Evolutionary conservation across 2,329 filamentous ascomycete species (phyloP), one percentile per base, ranked within the genome.

Genomic region (Gremmenia infestans): DNA sequence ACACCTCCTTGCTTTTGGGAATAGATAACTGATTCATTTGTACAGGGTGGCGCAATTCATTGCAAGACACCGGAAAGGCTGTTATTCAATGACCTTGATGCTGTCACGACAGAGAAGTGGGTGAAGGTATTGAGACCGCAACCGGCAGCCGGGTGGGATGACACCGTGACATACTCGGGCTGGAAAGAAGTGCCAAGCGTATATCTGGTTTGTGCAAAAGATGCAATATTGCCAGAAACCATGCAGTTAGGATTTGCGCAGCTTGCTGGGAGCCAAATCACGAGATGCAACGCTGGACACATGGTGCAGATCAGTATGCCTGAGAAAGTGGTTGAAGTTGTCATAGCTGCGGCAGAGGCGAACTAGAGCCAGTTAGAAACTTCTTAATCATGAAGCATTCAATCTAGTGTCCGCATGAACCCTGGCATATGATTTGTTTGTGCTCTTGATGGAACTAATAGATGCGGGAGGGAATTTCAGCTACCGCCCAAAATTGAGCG

Each of bases 281-380:
- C 37, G n/a, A 56, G 42, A 22, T 57, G 52, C 53, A 19, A 19
- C 14, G 43, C 54, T 25, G 57, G 57, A 7, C 52, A 60, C 51
- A 55, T 55, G 52, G 48, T 53, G 6, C 54, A 52, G 52, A 12
- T 60, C 4, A 53, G 51, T 39, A 53, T 52, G 48, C 57, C 55
- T 5, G 54, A 55, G 23, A 60, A 50, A 39, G 57, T 60, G 12
- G 54, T 48, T 12, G 57, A 57, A 23, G 48, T 60, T 37, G 28
- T 60, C 15, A 23, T 48, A 17, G 47, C 28, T n/a, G 54, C 52
- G 42, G 52, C 45, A 2, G 46, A 56, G 23, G 50, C 8, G 28
- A 32, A 32, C 9, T 32, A 32, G 28, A 32, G 28, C 28, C 28
- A 9, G 28, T 9, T 28, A 9, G 9, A 32, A 32, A 32, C 28